Evolutionary conservation across 495 filamentous ascomycete genomes (phyloP).

Genomic region (Emericellopsis terricola): DNA sequence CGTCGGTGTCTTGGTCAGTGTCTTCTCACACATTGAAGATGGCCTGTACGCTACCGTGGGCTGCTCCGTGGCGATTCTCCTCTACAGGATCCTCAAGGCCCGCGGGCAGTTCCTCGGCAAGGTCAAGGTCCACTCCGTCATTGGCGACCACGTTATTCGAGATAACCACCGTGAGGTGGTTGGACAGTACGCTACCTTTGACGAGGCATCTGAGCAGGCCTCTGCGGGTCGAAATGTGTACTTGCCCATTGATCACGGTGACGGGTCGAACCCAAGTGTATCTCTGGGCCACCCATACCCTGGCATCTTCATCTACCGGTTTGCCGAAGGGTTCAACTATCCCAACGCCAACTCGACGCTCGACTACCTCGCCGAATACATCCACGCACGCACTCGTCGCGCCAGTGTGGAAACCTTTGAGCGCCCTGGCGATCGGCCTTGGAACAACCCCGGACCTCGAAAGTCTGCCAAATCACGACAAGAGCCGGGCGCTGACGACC

Average conservation of each 20-base stretch:
- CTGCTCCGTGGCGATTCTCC: conserved; percentile 56
- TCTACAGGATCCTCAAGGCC: conserved; percentile 74
- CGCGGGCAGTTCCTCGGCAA: conserved; percentile 75
- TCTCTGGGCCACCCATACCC: conserved; percentile 68
- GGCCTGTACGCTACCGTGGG: conserved; percentile 80
- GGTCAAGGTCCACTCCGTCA: conserved; percentile 75
- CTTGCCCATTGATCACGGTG: conserved; percentile 72
- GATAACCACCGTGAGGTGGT: conserved; percentile 16
- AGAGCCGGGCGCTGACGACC: neutral
- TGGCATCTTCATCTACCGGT: conserved; percentile 94
- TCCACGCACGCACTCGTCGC: conserved; percentile 60
- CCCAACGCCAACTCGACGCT: conserved; percentile 87
- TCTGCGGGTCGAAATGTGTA: conserved; percentile 51
- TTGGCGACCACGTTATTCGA: conserved; percentile 68
- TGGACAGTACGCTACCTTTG: conserved; percentile 31
- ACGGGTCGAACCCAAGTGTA: conserved; percentile 82
- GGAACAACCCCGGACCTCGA: conserved; percentile 83
- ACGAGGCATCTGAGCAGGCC: conserved; percentile 13
- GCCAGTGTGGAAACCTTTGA: conserved; percentile 48
- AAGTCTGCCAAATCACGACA: conserved; percentile 11
- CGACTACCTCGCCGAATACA: conserved; percentile 54
- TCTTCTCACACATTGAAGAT: conserved; percentile 78
- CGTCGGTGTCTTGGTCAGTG: conserved; percentile 74
- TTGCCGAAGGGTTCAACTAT: conserved; percentile 93
- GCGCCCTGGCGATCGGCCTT: conserved; percentile 69